Percentiles rank a stretch among this genome's conserved stretches.
Evolutionary conservation across 2,329 filamentous ascomycete genomes (phyloP).

Genomic region (Ophiosphaerella herpotricha): DNA sequence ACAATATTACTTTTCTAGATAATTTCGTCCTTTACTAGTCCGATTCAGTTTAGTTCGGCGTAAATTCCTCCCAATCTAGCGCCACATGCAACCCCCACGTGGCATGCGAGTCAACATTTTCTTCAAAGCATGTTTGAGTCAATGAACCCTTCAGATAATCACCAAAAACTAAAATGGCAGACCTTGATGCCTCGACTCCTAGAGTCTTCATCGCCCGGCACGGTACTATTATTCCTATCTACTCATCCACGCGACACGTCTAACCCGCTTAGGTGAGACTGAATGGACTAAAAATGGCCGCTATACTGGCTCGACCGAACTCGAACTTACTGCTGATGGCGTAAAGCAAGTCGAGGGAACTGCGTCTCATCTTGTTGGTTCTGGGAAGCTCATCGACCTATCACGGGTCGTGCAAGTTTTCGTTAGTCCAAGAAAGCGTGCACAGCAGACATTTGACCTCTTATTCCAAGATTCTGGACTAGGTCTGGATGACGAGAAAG

Average conservation of each 20-base stretch:
- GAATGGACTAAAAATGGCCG: conserved; percentile 55
- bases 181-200: conserved; percentile 26
- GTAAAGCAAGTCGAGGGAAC: conserved; percentile 49
- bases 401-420: conserved; percentile 53
- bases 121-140: too few relatives aligned
- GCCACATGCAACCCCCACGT: conserved; percentile 1
- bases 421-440: conserved; percentile 57
- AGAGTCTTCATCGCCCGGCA: conserved; percentile 27
- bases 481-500: conserved; percentile 33
- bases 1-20: too few relatives aligned
- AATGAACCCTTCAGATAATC: neutral
- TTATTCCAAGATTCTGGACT: conserved; percentile 34
- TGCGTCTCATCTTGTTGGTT: conserved; percentile 54
- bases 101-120: too few relatives aligned
- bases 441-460: conserved; percentile 55
- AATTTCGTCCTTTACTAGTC: neutral
- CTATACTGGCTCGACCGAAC: conserved; percentile 46
- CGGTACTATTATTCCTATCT: conserved; percentile 9
- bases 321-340: conserved; percentile 59
- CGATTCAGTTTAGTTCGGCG: neutral
- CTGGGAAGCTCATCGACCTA: conserved; percentile 58
- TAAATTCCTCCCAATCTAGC: neutral
- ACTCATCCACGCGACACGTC: too few relatives aligned
- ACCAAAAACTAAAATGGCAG: conserved; percentile 17
- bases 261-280: conserved; percentile 46